Evolutionary conservation across 179 eudicot species (phyloP), one percentile per base, ranked within the genome.

Genomic region (Silene coronaria): DNA sequence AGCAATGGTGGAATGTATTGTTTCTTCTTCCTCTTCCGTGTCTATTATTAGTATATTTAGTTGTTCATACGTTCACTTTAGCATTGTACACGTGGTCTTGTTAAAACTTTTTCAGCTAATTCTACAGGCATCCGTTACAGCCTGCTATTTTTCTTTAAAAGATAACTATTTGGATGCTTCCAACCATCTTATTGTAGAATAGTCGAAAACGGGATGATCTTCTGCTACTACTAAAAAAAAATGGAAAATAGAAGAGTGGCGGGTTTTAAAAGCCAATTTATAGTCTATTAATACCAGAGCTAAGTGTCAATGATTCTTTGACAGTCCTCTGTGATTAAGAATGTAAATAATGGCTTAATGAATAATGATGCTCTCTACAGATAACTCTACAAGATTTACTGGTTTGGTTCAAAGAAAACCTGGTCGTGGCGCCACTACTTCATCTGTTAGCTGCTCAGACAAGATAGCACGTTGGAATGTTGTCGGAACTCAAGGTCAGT

Each of bases 371-470:
- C 28, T 66, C 4, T 74, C 57, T 76, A 16, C 77, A 84, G 88
- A 86, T 74, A 77, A 75, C 76, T 72, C 64, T 79, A 63, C 80
- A 81, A 57, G 75, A 60, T 69, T 34, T 51, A 51, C 75, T 75
- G 90, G 95, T 76, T 84, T 82, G 66, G 97, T 95, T 83, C 96
- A 89, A 79, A 85, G 97, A 78, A 95, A 95, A 84, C 97, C 99
- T 73, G 99, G 99, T 64, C 94, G 99, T 79, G 99, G 99, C 26
- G 88, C 74, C 70, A 84, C 90, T 9, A 95, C 99, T 78, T 85
- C 93, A 80, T 95, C 99, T 60, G 96, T 95, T 58, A 92, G 97
- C 83, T 95, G 99, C 81, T 95, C 97, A 48, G 99, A 95, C 84
- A 95, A 95, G 87, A 92, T 95, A 83, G 90, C 96, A 58, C 94